Evolutionary conservation across 2,329 filamentous ascomycete genomes (phyloP), one percentile per base, ranked within the genome.

Genomic region (Fusarium zealandicum): DNA sequence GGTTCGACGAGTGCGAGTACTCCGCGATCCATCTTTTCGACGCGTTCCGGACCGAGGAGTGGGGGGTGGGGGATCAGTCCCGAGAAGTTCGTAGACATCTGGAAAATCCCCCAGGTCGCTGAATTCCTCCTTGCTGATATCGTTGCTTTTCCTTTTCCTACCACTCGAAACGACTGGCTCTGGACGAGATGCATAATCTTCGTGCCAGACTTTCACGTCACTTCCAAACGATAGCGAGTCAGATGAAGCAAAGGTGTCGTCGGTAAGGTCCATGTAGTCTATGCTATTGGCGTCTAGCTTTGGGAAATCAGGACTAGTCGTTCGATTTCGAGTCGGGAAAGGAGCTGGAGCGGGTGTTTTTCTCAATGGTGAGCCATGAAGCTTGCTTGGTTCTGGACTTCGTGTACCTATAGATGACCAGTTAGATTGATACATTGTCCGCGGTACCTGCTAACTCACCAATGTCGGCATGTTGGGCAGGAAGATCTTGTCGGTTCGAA

Each of bases 101-200:
- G 80, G 81, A 38, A 83, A 85, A 14, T 80, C 76, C 28, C 78
- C 77, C 12, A 78, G 69, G 4, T 74, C 70, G 13, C 67, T 70
- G 12, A 69, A 67, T 11, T 73, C 69, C 20, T 69, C 65, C 52
- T 70, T 75, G 54, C 65, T 75, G 18, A 81, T 78, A 9, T 82
- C 78, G 18, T 70, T 72, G 55, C 80, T 82, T 65, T 84, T 84
- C 56, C 81, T 71, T 68, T 84, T 85, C 68, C 78, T 82, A 14
- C 73, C 73, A 38, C 75, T 73, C 37, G 70, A 77, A 2, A 73
- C 57, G 9, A 68, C 43, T 5, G 75, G 75, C 22, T 75, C 73
- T 1, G 76, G 69, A 40, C 76, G 74, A 16, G 67, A 63, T 16
- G 74, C 74, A 59, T 70, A 72, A 14, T 76, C 75, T 39, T 79